Evolutionary conservation across 257 asterid genomes (phyloP).

Genomic region (Solanum rostratum): DNA sequence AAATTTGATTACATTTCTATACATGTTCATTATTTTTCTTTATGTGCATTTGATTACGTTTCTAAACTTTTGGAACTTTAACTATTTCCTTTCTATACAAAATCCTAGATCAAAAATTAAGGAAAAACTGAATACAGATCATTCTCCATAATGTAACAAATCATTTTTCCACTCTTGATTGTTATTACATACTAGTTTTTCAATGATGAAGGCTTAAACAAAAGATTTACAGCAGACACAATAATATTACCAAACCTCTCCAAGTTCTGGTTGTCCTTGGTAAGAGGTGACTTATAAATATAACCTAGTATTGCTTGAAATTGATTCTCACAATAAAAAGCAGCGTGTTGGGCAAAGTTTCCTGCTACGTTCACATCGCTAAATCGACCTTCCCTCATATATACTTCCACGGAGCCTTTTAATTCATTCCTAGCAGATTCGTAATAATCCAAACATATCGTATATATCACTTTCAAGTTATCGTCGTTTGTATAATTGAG

Average conservation of each 20-base stretch:
- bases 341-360: background rate
- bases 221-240: background rate
- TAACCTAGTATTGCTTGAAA: background rate
- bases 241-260: background rate
- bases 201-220: background rate
- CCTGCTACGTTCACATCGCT: background rate
- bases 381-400: background rate
- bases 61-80: background rate
- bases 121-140: too few relatives aligned
- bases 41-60: background rate
- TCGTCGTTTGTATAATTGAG: background rate
- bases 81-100: too few relatives aligned
- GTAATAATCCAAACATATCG: background rate
- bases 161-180: background rate
- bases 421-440: background rate
- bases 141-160: background rate
- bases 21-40: background rate
- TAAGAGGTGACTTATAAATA: background rate
- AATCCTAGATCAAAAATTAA: too few relatives aligned
- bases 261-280: background rate
- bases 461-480: background rate
- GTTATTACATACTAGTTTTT: background rate
- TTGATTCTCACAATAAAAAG: background rate
- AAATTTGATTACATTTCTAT: background rate
- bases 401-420: background rate